phyloP scores from a whole-genome alignment of 805 yeast species.

The Saccharomycopsis synnaedendra region DNA sequence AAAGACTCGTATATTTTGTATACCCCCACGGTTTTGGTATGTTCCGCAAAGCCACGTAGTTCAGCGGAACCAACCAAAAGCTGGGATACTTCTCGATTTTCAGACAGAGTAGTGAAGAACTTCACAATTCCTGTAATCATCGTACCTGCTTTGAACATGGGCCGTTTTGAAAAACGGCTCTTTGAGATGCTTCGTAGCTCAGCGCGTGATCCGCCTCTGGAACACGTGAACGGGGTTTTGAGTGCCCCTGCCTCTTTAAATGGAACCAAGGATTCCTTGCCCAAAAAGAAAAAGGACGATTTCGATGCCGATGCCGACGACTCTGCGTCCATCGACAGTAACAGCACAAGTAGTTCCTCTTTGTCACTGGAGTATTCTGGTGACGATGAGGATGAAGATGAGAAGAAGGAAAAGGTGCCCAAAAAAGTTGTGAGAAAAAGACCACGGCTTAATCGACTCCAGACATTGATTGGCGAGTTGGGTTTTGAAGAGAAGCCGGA shows the following conservation, averaged over 20 bases:
- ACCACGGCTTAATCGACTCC: slow-evolving; percentile 7
- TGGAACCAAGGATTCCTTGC: not conserved
- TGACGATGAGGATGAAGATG: not conserved
- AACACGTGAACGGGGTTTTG: not conserved
- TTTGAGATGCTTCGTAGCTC: slow-evolving; percentile 21
- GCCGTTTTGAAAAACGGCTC: slow-evolving; percentile 35
- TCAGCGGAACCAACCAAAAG: slow-evolving; percentile 38
- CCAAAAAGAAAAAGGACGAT: not conserved
- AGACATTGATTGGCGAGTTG: slow-evolving; percentile 24
- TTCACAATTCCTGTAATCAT: slow-evolving; percentile 58
- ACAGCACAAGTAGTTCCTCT: not conserved
- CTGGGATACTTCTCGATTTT: slow-evolving; percentile 51
- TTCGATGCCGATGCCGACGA: not conserved
- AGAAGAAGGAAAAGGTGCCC: not conserved
- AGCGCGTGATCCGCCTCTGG: not conserved
- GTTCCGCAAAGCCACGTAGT: slow-evolving; percentile 39
- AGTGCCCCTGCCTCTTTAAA: not conserved
- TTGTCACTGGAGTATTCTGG: not conserved
- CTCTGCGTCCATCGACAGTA: not conserved
- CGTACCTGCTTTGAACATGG: slow-evolving; percentile 51
- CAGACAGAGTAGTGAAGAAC: slow-evolving; percentile 53
- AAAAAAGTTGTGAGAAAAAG: not conserved
- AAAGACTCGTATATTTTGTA: slow-evolving; percentile 50
- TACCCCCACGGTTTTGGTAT: slow-evolving; percentile 46
- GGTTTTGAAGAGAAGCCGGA: slow-evolving; percentile 17